These are phyloP conservation scores for Fusarium sp. DNA, from an alignment of 2,329 filamentous ascomycete genomes.

Conservation along the genomic window DNA sequence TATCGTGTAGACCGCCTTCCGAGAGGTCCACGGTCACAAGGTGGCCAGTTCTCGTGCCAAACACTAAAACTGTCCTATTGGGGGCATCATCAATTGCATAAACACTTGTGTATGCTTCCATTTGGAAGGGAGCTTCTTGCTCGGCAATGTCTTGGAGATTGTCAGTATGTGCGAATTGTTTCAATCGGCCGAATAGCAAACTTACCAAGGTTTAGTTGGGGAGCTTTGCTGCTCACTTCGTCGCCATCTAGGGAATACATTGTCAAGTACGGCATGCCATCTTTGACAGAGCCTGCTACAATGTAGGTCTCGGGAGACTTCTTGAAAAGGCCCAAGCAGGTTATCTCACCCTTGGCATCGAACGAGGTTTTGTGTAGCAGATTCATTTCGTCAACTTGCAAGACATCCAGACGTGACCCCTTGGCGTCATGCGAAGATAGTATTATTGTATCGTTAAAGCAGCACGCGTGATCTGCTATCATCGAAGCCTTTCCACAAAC, in stretches of 20 bases:
- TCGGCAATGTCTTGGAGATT: not conserved
- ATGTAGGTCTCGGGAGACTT: conserved; percentile 47
- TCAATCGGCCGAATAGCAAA: not conserved
- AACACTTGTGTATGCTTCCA: conserved; percentile 63
- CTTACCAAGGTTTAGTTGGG: conserved; percentile 35
- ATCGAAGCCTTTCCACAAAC: conserved; percentile 47
- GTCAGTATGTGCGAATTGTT: conserved; percentile 11
- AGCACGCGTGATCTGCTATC: conserved; percentile 58
- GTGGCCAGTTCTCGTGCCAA: conserved; percentile 66
- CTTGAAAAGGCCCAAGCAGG: conserved; percentile 58
- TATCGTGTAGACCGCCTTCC: conserved; percentile 34
- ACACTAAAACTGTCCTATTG: conserved; percentile 52
- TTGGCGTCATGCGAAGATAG: conserved; percentile 57
- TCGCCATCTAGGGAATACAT: conserved; percentile 48
- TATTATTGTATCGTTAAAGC: conserved; percentile 55
- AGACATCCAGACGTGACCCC: conserved; percentile 55
- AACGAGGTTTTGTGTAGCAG: conserved; percentile 50
- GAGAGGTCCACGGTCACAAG: conserved; percentile 57
- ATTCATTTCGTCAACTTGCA: conserved; percentile 53
- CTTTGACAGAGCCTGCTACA: conserved; percentile 52
- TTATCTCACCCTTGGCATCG: conserved; percentile 61
- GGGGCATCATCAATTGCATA: conserved; percentile 49
- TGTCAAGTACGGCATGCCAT: conserved; percentile 52
- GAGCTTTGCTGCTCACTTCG: conserved; percentile 28
- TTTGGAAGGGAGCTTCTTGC: conserved; percentile 7